Base-by-base conservation (phyloP, 2,329 filamentous ascomycete genomes). In the Ophiobolus disseminans region DNA sequence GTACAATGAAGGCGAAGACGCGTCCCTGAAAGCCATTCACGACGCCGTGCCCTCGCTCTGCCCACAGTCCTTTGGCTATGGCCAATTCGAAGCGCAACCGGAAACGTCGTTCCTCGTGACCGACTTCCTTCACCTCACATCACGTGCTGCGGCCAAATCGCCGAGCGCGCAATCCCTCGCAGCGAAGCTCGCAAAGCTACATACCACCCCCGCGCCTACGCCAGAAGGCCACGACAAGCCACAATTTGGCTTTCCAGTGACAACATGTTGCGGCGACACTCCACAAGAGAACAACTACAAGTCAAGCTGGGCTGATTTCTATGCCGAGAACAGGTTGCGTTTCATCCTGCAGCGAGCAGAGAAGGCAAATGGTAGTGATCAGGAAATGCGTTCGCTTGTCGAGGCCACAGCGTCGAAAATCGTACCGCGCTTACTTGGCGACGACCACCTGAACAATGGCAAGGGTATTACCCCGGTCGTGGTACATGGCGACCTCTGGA, bases 401-500 rank as follows among this genome's bases (percentile, higher is more conserved):
- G 86, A 92, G 60, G 73, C 72, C 35, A 86, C 86, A 0, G 86
- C 84, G 0, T 63, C 68, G 0, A 73, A 73, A 6, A 87, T 96
- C 0, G 89, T 96, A 1, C 90, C 91, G 1, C 76, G 87, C 1
- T 74, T 97, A n/a, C 76, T 97, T 10, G 85, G 86, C 0, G 85
- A 90, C 42, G 79, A 75, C 0, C 84, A 86, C 65, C 72, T 95
- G 9, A 84, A 82, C 31, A 76, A 76, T 51, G 80, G 82, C 3
- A 76, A 83, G 38, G 82, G 80, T 0, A 80, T 94, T 20, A 77
- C 70, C n/a, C 91, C 92, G 0, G 91, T 94, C 0, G 82, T 96
- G 5, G 79, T 96, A 0, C 93, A 97, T 66, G 93, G 93, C 1
- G 92, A 97, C 75, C 73, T 97, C n/a, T 97, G 93, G 93, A 89